phyloP scores from a whole-genome alignment of 2,329 filamentous ascomycete species.

The Xylaria multiplex region DNA sequence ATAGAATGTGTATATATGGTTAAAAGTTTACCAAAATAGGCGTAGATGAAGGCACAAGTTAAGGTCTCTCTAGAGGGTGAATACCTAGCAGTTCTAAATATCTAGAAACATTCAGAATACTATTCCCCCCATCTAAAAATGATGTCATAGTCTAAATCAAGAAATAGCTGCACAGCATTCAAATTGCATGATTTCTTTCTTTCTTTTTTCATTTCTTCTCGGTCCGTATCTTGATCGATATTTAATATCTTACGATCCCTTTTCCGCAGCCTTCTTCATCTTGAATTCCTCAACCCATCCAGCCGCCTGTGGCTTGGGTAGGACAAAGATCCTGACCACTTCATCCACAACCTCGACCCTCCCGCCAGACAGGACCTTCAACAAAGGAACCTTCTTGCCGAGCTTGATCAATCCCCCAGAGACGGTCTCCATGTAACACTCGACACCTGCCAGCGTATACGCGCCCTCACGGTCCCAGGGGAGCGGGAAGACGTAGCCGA shows the following conservation, averaged over 20 bases:
- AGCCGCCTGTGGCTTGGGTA: conserved; percentile 75
- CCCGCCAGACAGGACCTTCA: conserved; percentile 78
- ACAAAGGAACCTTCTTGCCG: conserved; percentile 81
- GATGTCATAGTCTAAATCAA: too few relatives aligned
- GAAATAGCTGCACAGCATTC: too few relatives aligned
- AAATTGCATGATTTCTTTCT: not conserved
- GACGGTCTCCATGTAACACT: conserved; percentile 89
- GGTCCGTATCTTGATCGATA: not conserved
- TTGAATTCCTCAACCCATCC: conserved; percentile 90
- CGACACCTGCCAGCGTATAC: conserved; percentile 66
- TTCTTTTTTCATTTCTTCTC: not conserved
- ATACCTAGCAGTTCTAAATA: too few relatives aligned
- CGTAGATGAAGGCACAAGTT: too few relatives aligned
- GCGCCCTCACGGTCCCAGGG: conserved; percentile 77
- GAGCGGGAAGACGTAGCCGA: conserved; percentile 85
- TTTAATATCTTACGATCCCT: conserved; percentile 31
- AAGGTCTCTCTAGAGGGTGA: too few relatives aligned
- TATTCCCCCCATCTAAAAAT: too few relatives aligned
- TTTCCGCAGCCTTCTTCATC: conserved; percentile 69
- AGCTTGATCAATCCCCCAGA: conserved; percentile 86
- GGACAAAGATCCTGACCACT: conserved; percentile 81
- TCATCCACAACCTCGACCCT: conserved; percentile 90
- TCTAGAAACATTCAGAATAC: too few relatives aligned
- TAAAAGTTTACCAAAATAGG: too few relatives aligned
- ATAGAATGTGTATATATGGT: too few relatives aligned